Evolutionary conservation across 768 basidiomycete species (phyloP).

Genomic region (Lanmaoa pseudosensibilis): DNA sequence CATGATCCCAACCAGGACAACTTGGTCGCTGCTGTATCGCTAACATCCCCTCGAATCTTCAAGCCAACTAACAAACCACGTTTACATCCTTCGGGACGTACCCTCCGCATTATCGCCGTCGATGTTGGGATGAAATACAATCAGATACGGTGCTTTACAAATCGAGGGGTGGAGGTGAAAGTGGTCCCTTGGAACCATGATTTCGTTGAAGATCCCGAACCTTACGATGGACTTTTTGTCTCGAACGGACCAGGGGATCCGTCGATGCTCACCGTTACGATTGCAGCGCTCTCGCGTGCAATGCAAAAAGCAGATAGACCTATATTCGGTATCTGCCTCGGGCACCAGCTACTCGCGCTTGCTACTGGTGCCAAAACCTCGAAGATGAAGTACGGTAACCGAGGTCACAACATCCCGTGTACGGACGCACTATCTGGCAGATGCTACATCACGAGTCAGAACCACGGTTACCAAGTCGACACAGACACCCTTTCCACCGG

Average conservation of each 20-base stretch:
- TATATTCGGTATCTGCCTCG: constrained; percentile 98
- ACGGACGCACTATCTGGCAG: constrained; percentile 90
- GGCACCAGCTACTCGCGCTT: constrained; percentile 94
- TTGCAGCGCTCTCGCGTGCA: constrained; percentile 61
- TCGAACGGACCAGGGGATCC: constrained; percentile 99
- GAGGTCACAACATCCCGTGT: constrained; percentile 98
- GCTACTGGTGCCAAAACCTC: constrained; percentile 92
- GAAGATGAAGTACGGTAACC: constrained; percentile 99
- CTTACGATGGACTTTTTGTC: constrained; percentile 92
- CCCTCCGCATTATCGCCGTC: constrained; percentile 81
- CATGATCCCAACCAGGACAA: constrained; percentile 86
- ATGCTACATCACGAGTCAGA: constrained; percentile 99
- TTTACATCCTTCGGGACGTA: constrained; percentile 75
- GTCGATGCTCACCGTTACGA: constrained; percentile 73
- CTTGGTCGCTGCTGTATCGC: constrained; percentile 88
- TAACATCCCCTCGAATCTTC: constrained; percentile 65
- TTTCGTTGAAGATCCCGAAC: constrained; percentile 73
- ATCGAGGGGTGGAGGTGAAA: constrained; percentile 92
- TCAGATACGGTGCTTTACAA: constrained; percentile 94
- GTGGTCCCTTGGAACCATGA: constrained; percentile 98
- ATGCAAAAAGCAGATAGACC: constrained; percentile 77
- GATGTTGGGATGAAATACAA: constrained; percentile 99
- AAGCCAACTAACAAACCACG: constrained; percentile 54
- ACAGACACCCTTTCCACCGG: constrained; percentile 69
- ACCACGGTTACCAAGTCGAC: constrained; percentile 97